Conservation (phyloP, 78 protist species). For the Pigoraptor vietnamica region DNA sequence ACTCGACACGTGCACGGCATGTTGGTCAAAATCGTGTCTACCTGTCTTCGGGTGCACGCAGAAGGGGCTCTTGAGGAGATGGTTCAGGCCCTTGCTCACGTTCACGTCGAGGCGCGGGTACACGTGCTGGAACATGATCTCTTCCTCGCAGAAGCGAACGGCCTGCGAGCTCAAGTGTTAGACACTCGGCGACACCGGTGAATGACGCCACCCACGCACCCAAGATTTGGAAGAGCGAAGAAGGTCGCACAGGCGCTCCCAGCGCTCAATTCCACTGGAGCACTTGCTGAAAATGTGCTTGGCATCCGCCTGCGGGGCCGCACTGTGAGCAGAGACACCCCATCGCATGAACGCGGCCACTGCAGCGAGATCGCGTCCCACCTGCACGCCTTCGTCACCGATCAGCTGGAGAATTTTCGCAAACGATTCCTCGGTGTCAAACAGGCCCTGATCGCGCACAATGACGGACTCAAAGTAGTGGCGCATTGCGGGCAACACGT, state of each 20-base stretch:
- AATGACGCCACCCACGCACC: too few relatives aligned
- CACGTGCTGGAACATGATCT: constrained; percentile 60
- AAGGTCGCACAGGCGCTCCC: too few relatives aligned
- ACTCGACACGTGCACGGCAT: not conserved
- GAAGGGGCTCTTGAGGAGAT: constrained; percentile 95
- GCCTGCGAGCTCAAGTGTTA: not conserved
- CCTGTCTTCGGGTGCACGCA: constrained; percentile 96
- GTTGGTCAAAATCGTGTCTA: not conserved
- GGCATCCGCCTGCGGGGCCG: not conserved
- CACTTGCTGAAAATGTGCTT: not conserved
- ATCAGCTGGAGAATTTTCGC: not conserved
- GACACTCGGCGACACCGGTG: too few relatives aligned
- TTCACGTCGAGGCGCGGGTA: constrained; percentile 91
- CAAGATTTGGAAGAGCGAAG: too few relatives aligned
- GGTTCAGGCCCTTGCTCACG: constrained; percentile 85
- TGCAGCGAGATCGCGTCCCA: too few relatives aligned
- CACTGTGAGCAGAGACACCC: too few relatives aligned
- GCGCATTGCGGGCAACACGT: too few relatives aligned
- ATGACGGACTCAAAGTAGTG: not conserved
- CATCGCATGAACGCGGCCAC: too few relatives aligned
- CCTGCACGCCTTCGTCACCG: not conserved
- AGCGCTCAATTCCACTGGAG: not conserved
- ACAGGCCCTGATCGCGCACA: not conserved
- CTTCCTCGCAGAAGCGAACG: not conserved
- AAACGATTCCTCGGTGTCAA: not conserved